phyloP scores from a whole-genome alignment of 2,329 filamentous ascomycete genomes.

The Meredithiella fracta region DNA sequence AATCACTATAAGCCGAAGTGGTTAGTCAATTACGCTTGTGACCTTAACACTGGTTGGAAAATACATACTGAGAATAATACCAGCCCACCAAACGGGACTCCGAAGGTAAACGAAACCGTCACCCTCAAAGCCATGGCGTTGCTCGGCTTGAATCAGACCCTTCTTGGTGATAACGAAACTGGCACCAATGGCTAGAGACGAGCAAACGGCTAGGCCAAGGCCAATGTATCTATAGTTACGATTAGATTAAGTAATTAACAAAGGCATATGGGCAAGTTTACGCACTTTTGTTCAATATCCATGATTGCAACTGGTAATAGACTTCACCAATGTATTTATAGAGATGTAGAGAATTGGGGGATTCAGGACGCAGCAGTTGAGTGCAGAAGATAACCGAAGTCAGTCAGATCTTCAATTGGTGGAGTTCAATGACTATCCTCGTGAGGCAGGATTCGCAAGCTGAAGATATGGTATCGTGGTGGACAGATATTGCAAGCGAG shows the following conservation, averaged over 20 bases:
- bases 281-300: conserved; percentile 15
- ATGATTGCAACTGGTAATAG: neutral
- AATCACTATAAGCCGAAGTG: conserved; percentile 47
- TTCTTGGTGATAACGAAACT: conserved; percentile 99
- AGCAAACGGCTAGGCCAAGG: conserved; percentile 56
- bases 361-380: no score
- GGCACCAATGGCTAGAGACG: conserved; percentile 64
- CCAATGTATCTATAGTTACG: conserved; percentile 50
- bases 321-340: neutral
- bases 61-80: conserved; percentile 66
- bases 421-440: neutral
- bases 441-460: neutral
- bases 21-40: neutral
- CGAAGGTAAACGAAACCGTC: conserved; percentile 89
- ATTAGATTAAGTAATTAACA: neutral
- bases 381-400: neutral
- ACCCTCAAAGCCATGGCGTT: conserved; percentile 88
- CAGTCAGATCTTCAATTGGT: neutral
- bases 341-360: neutral
- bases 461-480: neutral
- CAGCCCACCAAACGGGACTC: conserved; percentile 95
- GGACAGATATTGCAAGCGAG: no score
- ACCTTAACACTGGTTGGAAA: neutral
- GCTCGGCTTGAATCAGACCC: conserved; percentile 80
- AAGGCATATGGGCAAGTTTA: neutral